Percentiles rank a stretch among this genome's conserved stretches.
Conservation (phyloP, 176 grass and related monocot genomes). For the Pharus latifolius region DNA sequence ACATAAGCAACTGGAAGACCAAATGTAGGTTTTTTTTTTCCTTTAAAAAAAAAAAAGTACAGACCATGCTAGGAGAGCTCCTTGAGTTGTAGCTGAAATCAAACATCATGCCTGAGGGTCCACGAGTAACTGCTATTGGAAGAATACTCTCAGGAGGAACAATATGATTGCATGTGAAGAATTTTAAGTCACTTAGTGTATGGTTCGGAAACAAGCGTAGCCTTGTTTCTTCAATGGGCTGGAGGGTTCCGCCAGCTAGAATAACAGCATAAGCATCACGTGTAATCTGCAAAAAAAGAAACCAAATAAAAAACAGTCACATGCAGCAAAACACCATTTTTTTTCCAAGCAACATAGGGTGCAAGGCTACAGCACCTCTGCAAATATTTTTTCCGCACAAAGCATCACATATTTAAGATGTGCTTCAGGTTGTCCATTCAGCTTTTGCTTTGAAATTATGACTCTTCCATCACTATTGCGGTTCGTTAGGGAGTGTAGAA, state of each 20-base stretch:
- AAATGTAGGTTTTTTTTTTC: neutral
- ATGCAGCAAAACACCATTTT: neutral
- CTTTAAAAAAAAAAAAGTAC: neutral
- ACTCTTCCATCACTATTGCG: slow-evolving; percentile 82
- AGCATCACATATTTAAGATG: slow-evolving; percentile 97
- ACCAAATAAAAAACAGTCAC: neutral
- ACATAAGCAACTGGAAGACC: neutral
- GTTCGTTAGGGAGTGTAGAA: slow-evolving; percentile 59
- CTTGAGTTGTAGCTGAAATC: slow-evolving; percentile 95
- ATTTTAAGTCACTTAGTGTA: slow-evolving; percentile 39
- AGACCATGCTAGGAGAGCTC: slow-evolving; percentile 64
- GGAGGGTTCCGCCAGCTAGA: slow-evolving; percentile 80
- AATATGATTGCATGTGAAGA: slow-evolving; percentile 92
- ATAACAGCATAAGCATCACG: slow-evolving; percentile 62
- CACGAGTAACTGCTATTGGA: slow-evolving; percentile 70
- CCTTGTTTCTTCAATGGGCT: slow-evolving; percentile 96
- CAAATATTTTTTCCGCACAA: slow-evolving; percentile 75
- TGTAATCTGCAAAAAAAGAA: slow-evolving; percentile 37
- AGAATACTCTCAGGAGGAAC: slow-evolving; percentile 86
- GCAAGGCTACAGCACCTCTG: slow-evolving; percentile 40
- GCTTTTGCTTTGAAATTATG: slow-evolving; percentile 46
- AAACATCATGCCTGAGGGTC: slow-evolving; percentile 87
- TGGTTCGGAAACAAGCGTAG: slow-evolving; percentile 61
- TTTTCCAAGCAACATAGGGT: neutral
- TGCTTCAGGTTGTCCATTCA: slow-evolving; percentile 33